phyloP scores from a whole-genome alignment of 1,284 basidiomycete species.

The Pholiota adiposa region DNA sequence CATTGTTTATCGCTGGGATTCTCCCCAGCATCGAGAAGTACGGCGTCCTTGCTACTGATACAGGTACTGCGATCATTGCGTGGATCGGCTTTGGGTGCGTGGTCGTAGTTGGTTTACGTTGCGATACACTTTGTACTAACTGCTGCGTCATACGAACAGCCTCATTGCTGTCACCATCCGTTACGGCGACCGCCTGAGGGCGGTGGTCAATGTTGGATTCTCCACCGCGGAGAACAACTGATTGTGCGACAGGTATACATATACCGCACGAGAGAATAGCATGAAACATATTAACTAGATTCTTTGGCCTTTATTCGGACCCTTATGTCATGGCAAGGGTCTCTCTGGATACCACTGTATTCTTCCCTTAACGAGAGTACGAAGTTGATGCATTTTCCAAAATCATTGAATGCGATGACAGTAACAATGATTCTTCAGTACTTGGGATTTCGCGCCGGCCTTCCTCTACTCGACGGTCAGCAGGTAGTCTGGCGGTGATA shows the following conservation, averaged over 20 bases:
- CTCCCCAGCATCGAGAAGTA: conserved; percentile 38
- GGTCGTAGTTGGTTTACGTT: background rate
- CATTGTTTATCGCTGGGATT: conserved; percentile 35
- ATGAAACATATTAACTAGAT: background rate
- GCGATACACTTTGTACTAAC: background rate
- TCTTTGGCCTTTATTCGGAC: background rate
- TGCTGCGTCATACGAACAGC: conserved; percentile 25
- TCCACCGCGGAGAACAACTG: conserved; percentile 38
- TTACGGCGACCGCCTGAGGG: conserved; percentile 40
- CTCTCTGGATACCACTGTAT: background rate
- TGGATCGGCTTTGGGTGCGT: conserved; percentile 34
- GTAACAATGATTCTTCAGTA: too few relatives aligned
- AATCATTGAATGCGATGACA: too few relatives aligned
- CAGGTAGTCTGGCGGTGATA: background rate
- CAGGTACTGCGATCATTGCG: conserved; percentile 32
- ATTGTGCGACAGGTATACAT: background rate
- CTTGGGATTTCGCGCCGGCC: background rate
- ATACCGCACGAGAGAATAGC: background rate
- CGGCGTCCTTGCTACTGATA: conserved; percentile 30
- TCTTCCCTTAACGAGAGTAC: background rate
- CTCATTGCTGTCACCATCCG: conserved; percentile 39
- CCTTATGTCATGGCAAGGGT: background rate
- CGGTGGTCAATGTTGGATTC: conserved; percentile 39
- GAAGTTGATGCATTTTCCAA: too few relatives aligned
- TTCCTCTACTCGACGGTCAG: background rate